Evolutionary conservation across 352 stramenopile genomes (phyloP).

Genomic region (Pythium guiyangense): DNA sequence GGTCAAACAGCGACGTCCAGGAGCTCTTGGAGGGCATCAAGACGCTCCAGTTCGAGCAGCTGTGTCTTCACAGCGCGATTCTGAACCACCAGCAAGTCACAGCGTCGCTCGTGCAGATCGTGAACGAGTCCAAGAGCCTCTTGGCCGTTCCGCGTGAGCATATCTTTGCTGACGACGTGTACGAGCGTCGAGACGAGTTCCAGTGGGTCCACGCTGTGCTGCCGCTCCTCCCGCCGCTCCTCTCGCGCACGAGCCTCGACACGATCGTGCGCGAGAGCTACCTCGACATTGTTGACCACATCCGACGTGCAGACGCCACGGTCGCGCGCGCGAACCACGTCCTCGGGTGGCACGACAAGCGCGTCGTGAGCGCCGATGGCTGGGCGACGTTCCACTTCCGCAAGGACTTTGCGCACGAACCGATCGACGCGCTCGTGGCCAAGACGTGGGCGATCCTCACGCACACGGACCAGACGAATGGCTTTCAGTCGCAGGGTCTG

Average conservation of each 20-base stretch:
- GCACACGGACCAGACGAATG: constrained; percentile 10
- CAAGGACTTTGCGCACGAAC: constrained; percentile 22
- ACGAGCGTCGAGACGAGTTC: constrained; percentile 11
- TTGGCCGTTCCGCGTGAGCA: not conserved
- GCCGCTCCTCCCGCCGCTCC: constrained; percentile 14
- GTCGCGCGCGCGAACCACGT: constrained; percentile 19
- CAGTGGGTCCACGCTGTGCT: constrained; percentile 14
- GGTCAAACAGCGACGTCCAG: constrained; percentile 7
- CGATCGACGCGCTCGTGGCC: constrained; percentile 12
- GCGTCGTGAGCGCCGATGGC: constrained; percentile 4
- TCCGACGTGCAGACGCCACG: constrained; percentile 5
- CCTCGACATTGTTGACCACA: constrained; percentile 18
- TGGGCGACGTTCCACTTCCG: constrained; percentile 24
- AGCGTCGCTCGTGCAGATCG: constrained; percentile 4
- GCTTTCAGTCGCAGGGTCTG: constrained; percentile 26
- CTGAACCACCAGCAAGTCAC: constrained; percentile 5
- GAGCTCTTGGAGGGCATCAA: constrained; percentile 10
- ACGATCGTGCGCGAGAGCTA: constrained; percentile 8
- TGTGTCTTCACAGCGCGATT: constrained; percentile 6
- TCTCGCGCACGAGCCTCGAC: constrained; percentile 1
- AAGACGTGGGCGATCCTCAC: constrained; percentile 28
- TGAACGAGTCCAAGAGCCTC: constrained; percentile 6
- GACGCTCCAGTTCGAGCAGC: constrained; percentile 11
- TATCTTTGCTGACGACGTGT: not conserved
- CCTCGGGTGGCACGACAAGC: constrained; percentile 29